These are phyloP conservation scores for Trypanosoma scelopori DNA, from an alignment of 208 protist genomes.

Conservation along the genomic window DNA sequence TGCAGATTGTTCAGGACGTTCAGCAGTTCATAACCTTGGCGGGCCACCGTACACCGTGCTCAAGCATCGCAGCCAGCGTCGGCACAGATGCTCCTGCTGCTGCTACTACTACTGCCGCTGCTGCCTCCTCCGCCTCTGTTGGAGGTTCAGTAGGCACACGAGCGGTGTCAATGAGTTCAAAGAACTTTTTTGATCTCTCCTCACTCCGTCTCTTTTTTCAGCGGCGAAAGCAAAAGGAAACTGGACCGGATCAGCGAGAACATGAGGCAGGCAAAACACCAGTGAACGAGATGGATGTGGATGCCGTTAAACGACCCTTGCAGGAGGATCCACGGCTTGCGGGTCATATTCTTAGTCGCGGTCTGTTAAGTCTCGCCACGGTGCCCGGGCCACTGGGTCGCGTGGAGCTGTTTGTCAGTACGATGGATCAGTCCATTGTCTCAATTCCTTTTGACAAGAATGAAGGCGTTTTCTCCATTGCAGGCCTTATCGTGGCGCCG, in stretches of 20 bases:
- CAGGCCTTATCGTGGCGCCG: constrained; percentile 60
- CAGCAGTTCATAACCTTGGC: constrained; percentile 55
- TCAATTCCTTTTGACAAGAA: constrained; percentile 56
- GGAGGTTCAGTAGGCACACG: neutral
- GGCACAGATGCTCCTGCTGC: constrained; percentile 15
- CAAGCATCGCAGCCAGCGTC: neutral
- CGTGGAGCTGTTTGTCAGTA: constrained; percentile 70
- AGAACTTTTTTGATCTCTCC: constrained; percentile 56
- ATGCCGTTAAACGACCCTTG: neutral
- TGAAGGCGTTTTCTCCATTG: constrained; percentile 52
- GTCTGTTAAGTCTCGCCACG: constrained; percentile 50
- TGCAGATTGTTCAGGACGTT: constrained; percentile 64
- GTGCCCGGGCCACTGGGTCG: constrained; percentile 26
- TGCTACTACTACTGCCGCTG: constrained; percentile 3
- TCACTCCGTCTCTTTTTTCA: constrained; percentile 46
- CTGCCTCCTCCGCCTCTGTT: neutral
- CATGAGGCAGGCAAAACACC: neutral
- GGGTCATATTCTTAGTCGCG: constrained; percentile 75
- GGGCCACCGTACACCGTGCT: constrained; percentile 7
- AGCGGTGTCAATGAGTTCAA: constrained; percentile 27
- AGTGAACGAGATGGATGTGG: neutral
- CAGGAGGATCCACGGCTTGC: constrained; percentile 1
- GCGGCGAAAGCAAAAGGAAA: constrained; percentile 11
- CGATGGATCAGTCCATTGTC: constrained; percentile 71
- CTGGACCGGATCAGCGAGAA: constrained; percentile 14